These are phyloP conservation scores for Pestalotiopsis sp. DNA, from an alignment of 2,329 filamentous ascomycete species.

Conservation along the genomic window DNA sequence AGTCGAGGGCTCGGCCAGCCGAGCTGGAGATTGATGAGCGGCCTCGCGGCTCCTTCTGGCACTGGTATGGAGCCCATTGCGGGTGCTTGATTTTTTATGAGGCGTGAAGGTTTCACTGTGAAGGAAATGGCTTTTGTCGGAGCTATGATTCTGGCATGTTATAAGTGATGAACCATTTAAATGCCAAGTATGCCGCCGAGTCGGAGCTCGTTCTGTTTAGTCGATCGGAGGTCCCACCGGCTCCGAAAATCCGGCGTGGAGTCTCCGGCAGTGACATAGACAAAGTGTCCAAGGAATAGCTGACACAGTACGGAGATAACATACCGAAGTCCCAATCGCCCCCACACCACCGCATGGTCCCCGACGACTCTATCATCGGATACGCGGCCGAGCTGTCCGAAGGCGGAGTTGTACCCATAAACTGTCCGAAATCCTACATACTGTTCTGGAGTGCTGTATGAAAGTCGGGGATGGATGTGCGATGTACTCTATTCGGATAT, in stretches of 20 bases:
- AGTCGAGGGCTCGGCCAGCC: constrained; percentile 40
- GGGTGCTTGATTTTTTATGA: background rate
- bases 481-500: background rate
- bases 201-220: background rate
- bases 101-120: background rate
- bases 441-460: background rate
- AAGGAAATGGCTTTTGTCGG: background rate
- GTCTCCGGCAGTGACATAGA: background rate
- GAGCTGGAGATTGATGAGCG: constrained; percentile 29
- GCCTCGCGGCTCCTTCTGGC: background rate
- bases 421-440: background rate
- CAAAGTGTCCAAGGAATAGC: too few species aligned
- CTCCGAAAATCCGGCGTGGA: background rate
- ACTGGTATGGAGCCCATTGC: background rate
- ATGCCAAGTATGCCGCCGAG: background rate
- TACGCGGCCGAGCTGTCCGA: background rate
- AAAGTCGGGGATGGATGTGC: background rate
- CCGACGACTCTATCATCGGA: background rate
- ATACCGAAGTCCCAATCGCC: background rate
- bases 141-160: background rate
- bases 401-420: background rate
- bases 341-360: background rate
- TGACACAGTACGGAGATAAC: background rate
- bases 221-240: background rate
- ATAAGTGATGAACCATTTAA: background rate